Evolutionary conservation across 139 green algal genomes (phyloP).

Genomic region (Coelastrella sp.): DNA sequence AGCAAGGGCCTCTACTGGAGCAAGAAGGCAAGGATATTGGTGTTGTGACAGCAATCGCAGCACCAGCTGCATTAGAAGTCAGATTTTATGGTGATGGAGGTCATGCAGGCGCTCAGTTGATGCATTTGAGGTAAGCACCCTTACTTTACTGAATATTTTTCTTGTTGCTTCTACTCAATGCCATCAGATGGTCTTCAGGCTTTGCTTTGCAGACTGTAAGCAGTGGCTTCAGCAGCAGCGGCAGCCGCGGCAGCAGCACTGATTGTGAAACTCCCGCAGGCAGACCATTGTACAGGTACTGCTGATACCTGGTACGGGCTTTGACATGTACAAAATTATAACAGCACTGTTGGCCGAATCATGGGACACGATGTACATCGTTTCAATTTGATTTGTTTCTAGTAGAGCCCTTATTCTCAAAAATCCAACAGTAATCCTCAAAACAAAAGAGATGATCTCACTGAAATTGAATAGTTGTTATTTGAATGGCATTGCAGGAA

Average conservation of each 20-base stretch:
- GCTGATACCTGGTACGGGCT: background rate
- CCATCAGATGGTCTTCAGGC: background rate
- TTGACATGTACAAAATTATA: too few relatives aligned
- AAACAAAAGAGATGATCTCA: too few relatives aligned
- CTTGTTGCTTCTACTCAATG: background rate
- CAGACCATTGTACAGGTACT: background rate
- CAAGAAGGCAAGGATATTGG: constrained; percentile 80
- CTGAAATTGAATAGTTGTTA: too few relatives aligned
- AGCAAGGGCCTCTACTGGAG: constrained; percentile 80
- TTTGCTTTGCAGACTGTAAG: background rate
- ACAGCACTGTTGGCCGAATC: background rate
- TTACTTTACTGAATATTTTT: background rate
- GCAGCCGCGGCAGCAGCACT: background rate
- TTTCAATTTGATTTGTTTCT: too few relatives aligned
- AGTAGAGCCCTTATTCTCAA: too few relatives aligned
- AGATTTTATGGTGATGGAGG: constrained; percentile 84
- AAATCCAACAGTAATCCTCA: too few relatives aligned
- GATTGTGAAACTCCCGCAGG: background rate
- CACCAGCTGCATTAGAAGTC: constrained; percentile 85
- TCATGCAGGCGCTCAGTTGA: constrained; percentile 88
- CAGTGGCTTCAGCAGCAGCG: background rate
- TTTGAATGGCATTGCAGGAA: constrained; percentile 69
- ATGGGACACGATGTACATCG: too few relatives aligned
- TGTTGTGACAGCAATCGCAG: constrained; percentile 95
- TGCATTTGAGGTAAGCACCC: constrained; percentile 68